A percentile compares a stretch with the other conserved stretches of the same genome.
phyloP scores from a whole-genome alignment of 2,329 filamentous ascomycete genomes.

The Thermoascus crustaceus region DNA sequence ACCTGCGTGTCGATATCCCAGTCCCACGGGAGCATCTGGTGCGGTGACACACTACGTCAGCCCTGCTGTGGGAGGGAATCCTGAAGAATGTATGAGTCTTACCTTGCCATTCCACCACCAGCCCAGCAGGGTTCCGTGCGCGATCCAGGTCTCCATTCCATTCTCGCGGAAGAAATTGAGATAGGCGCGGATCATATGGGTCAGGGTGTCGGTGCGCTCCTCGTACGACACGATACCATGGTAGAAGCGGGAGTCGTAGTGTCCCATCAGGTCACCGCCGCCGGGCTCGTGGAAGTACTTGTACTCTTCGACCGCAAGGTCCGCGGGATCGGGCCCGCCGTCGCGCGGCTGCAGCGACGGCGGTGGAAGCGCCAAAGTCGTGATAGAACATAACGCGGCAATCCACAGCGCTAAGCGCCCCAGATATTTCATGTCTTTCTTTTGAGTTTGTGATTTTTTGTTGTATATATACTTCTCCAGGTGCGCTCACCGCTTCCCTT shows the following conservation, averaged over 20 bases:
- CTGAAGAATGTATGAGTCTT: constrained; percentile 7
- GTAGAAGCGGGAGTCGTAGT: constrained; percentile 70
- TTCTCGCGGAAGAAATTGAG: constrained; percentile 56
- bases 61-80: no score
- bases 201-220: constrained; percentile 57
- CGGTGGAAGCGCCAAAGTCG: no score
- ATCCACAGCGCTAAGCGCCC: no score
- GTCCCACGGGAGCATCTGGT: constrained; percentile 72
- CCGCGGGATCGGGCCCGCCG: no score
- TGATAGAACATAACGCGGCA: no score
- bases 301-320: no score
- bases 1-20: constrained; percentile 79
- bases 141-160: constrained; percentile 74
- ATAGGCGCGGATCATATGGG: constrained; percentile 66
- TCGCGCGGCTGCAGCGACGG: no score
- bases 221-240: constrained; percentile 55
- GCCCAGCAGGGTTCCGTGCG: constrained; percentile 72
- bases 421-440: no score
- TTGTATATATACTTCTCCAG: no score
- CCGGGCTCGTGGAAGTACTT: constrained; percentile 64
- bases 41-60: constrained; percentile 2
- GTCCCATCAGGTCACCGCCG: constrained; percentile 51
- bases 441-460: no score
- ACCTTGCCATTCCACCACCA: constrained; percentile 79
- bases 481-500: no score